A percentile compares a stretch with the other conserved stretches of the same genome.
phyloP scores from a whole-genome alignment of 2,329 filamentous ascomycete genomes.

The Diplodia mutila region DNA sequence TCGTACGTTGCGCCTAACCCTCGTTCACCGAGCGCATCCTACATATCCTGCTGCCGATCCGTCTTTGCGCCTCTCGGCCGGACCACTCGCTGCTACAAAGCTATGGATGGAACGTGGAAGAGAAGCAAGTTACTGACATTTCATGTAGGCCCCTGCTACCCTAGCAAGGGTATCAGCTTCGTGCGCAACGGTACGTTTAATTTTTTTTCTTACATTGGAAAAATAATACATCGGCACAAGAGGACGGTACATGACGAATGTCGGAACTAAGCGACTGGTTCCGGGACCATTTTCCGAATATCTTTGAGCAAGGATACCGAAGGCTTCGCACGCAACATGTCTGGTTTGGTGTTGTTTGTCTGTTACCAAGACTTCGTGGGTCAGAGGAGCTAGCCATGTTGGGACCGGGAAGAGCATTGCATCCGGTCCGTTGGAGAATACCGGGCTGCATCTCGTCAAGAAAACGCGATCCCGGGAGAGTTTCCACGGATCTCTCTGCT shows the following conservation, averaged over 20 bases:
- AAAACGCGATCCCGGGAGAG: background rate
- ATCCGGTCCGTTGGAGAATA: background rate
- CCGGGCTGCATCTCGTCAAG: background rate
- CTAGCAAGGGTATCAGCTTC: constrained; percentile 61
- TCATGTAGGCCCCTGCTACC: constrained; percentile 50
- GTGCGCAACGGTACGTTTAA: constrained; percentile 60
- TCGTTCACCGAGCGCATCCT: background rate
- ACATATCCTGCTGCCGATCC: background rate
- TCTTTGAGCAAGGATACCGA: background rate
- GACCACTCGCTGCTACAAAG: background rate
- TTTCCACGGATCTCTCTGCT: background rate
- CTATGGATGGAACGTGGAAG: background rate
- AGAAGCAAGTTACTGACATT: background rate
- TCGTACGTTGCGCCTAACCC: background rate
- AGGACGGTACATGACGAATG: background rate
- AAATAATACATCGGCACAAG: constrained; percentile 5
- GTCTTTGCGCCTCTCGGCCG: background rate
- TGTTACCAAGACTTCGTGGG: background rate
- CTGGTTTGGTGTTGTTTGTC: background rate
- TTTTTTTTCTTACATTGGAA: background rate
- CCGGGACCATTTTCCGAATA: background rate
- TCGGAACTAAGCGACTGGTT: background rate
- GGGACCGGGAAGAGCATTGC: background rate
- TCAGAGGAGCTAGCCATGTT: background rate
- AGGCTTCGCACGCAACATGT: background rate